A percentile compares a stretch with the other conserved stretches of the same genome.
Conservation (phyloP, 2,329 filamentous ascomycete species). For the Basipetospora chlamydospora region DNA sequence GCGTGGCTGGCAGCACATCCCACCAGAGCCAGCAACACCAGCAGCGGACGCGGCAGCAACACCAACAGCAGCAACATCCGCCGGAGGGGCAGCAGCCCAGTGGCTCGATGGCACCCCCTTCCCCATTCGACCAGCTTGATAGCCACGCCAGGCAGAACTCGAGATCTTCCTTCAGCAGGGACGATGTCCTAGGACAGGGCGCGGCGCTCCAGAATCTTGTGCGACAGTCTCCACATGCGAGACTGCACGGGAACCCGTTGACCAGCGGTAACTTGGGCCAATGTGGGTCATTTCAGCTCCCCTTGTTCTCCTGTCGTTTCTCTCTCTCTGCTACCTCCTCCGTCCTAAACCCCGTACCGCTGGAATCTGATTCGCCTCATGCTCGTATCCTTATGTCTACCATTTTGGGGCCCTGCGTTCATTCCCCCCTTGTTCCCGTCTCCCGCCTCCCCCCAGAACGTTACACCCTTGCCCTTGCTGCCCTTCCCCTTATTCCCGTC, state of each 20-base stretch:
- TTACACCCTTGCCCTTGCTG: too few relatives aligned
- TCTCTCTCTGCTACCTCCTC: constrained; percentile 6
- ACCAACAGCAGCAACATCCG: constrained; percentile 6
- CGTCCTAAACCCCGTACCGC: too few relatives aligned
- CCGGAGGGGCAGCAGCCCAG: constrained; percentile 10
- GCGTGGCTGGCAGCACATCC: neutral
- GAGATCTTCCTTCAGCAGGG: constrained; percentile 1
- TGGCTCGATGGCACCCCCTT: constrained; percentile 2
- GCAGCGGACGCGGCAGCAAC: constrained; percentile 8
- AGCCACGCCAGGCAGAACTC: constrained; percentile 2
- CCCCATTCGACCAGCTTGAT: neutral
- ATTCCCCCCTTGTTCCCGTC: constrained; percentile 7
- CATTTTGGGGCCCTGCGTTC: constrained; percentile 10
- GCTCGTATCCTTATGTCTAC: neutral
- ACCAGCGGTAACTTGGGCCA: constrained; percentile 47
- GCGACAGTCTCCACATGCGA: constrained; percentile 55
- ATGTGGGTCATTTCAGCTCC: constrained; percentile 42
- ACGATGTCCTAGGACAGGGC: constrained; percentile 3
- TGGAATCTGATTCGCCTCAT: constrained; percentile 2
- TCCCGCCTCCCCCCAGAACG: too few relatives aligned
- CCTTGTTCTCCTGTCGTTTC: constrained; percentile 5
- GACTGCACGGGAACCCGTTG: constrained; percentile 31
- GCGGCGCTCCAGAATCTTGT: constrained; percentile 37
- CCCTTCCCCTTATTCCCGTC: too few relatives aligned
- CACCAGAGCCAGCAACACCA: constrained; percentile 13